Base-by-base conservation (phyloP, 208 protist genomes). In the Leishmania tarentolae region DNA sequence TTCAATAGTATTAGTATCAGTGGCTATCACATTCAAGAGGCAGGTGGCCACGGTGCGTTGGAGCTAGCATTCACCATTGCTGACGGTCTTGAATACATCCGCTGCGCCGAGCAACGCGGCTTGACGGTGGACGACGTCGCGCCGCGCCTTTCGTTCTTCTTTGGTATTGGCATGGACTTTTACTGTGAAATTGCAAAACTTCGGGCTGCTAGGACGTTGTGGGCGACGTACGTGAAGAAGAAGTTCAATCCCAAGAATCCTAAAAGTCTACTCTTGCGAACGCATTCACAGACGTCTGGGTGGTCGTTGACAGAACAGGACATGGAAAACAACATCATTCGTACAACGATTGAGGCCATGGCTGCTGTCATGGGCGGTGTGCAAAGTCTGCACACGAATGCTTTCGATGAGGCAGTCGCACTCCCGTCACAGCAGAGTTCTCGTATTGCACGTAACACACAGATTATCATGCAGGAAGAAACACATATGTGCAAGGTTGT, bases 1-100 rank as follows among this genome's bases (percentile, higher is more conserved):
- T 99, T 98, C 88, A 99, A 99, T 85, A 98, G 94, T 47, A 97
- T 97, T 76, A 95, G 91, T 86, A 98, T 98, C 76, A 95, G 88
- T 65, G 98, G 98, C n/a, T 99, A 99, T 84, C 98, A 99, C 84
- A 98, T 99, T 81, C 98, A 99, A 86, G 98, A 98, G 80, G 96
- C 97, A 47, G 97, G 96, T 71, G 98, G 98, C 1, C 88, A 99
- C 65, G 87, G 91, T 19, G 90, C 88, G 0, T 86, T 99, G 3
- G 98, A 99, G 82, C 88, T 99, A 3, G 98, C 93, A 15, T 99
- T 98, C 83, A 99, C 98, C 15, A 94, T 99, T 31, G 98, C 98
- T 17, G 98, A 99, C 75, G 98, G 98, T 21, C 81, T 99, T 9
- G 98, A 99, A 83, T 99, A 99, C 88, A 95, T 98, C 61, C 86